These are phyloP conservation scores for Tolypocladium endophyticum DNA, from an alignment of 2,329 filamentous ascomycete species.

Conservation along the genomic window DNA sequence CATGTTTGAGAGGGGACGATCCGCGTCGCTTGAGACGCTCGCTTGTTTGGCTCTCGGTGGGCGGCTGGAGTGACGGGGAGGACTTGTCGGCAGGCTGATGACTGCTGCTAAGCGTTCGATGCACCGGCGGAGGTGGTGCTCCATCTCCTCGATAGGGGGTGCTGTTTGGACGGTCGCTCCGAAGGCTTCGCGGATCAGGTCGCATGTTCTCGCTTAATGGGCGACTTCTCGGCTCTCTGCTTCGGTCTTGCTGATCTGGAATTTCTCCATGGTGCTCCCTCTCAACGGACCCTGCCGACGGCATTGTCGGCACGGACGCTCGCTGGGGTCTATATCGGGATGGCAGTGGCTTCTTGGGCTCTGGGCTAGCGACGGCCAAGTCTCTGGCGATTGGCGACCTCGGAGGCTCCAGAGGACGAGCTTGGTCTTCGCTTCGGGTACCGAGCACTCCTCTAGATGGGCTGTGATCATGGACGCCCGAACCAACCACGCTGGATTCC, in stretches of 20 bases:
- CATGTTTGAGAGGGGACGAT: constrained; percentile 92
- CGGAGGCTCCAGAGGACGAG: constrained; percentile 12
- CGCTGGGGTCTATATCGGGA: constrained; percentile 13
- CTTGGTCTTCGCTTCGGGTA: constrained; percentile 20
- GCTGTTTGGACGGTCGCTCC: constrained; percentile 19
- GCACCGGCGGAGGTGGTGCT: constrained; percentile 44
- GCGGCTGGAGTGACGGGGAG: constrained; percentile 10
- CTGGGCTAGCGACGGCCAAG: constrained; percentile 1
- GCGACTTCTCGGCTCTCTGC: constrained; percentile 13
- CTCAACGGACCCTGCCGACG: not conserved
- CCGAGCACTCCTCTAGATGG: constrained; percentile 10
- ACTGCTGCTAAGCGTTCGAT: constrained; percentile 33
- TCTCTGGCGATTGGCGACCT: constrained; percentile 10
- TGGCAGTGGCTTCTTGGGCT: constrained; percentile 15
- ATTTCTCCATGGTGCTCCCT: constrained; percentile 3
- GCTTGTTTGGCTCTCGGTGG: constrained; percentile 30
- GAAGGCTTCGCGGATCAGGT: constrained; percentile 23
- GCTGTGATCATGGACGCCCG: constrained; percentile 9
- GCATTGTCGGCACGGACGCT: not conserved
- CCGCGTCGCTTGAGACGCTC: constrained; percentile 54
- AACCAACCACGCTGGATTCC: constrained; percentile 21
- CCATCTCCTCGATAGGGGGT: constrained; percentile 38
- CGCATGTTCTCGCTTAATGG: constrained; percentile 26
- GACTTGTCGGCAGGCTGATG: constrained; percentile 17
- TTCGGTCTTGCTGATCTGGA: constrained; percentile 16